Conservation (phyloP, 768 basidiomycete species). For the Tremella mesenterica region DNA sequence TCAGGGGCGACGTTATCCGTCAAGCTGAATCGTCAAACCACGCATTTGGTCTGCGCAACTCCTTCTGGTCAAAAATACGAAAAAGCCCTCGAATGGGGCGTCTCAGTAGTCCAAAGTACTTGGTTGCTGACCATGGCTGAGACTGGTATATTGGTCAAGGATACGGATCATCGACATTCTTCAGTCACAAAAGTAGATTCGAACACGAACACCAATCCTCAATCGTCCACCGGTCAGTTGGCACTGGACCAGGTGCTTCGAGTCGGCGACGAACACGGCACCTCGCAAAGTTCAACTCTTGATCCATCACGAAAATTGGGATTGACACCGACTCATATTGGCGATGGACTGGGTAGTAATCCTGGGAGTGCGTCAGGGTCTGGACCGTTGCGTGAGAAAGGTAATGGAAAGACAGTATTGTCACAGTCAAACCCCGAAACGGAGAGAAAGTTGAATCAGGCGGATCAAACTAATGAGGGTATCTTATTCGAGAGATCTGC, state of each 20-base stretch:
- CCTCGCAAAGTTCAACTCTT: neutral
- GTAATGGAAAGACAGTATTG: no score
- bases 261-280: neutral
- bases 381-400: neutral
- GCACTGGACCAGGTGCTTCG: no score
- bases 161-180: constrained; percentile 14
- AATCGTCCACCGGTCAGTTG: no score
- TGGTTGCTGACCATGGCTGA: constrained; percentile 62
- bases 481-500: no score
- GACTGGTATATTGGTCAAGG: constrained; percentile 46
- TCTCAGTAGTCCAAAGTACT: constrained; percentile 59
- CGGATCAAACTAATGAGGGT: no score
- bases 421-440: neutral
- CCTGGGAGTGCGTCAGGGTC: no score
- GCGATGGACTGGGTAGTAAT: constrained; percentile 1
- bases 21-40: constrained; percentile 52
- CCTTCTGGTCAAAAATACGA: constrained; percentile 64
- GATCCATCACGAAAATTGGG: constrained; percentile 21
- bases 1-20: constrained; percentile 48
- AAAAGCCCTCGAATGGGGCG: constrained; percentile 69
- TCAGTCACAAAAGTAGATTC: neutral
- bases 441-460: neutral
- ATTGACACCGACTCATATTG: constrained; percentile 31
- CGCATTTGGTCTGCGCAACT: constrained; percentile 72
- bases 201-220: neutral